A percentile compares a stretch with the other conserved stretches of the same genome.
Evolutionary conservation across 352 stramenopile species (phyloP).

Genomic region (Phytophthora brassicae): DNA sequence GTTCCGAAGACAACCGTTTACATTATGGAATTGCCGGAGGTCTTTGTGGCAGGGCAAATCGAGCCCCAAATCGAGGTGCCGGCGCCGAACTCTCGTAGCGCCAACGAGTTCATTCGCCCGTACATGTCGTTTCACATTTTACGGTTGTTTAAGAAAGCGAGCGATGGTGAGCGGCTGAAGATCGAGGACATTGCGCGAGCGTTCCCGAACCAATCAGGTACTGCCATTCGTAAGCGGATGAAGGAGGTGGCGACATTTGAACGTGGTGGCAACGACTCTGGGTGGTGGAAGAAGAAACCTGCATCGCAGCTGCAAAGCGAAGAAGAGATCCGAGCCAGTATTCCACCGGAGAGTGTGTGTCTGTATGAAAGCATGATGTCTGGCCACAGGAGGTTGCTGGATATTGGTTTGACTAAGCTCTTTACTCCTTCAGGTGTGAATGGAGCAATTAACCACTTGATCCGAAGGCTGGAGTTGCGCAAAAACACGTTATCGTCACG

Average conservation of each 20-base stretch:
- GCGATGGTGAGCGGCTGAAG: conserved; percentile 74
- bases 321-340: conserved; percentile 74
- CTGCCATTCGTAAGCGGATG: conserved; percentile 85
- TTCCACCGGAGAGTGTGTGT: conserved; percentile 79
- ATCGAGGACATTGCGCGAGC: conserved; percentile 82
- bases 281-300: conserved; percentile 85
- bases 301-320: conserved; percentile 63
- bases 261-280: conserved; percentile 76
- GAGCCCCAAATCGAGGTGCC: conserved; percentile 85
- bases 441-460: conserved; percentile 67
- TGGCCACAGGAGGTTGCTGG: conserved; percentile 71
- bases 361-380: conserved; percentile 90
- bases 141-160: conserved; percentile 82
- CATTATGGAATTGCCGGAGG: conserved; percentile 74
- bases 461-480: conserved; percentile 70
- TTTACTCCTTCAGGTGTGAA: conserved; percentile 79
- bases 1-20: conserved; percentile 66
- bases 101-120: conserved; percentile 84
- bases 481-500: conserved; percentile 56
- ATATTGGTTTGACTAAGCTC: conserved; percentile 80
- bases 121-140: conserved; percentile 90
- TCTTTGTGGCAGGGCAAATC: conserved; percentile 79
- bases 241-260: conserved; percentile 87
- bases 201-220: conserved; percentile 82
- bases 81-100: conserved; percentile 72